These are phyloP conservation scores for Alliaria petiolata DNA, from an alignment of 345 rosid genomes.

Conservation along the genomic window DNA sequence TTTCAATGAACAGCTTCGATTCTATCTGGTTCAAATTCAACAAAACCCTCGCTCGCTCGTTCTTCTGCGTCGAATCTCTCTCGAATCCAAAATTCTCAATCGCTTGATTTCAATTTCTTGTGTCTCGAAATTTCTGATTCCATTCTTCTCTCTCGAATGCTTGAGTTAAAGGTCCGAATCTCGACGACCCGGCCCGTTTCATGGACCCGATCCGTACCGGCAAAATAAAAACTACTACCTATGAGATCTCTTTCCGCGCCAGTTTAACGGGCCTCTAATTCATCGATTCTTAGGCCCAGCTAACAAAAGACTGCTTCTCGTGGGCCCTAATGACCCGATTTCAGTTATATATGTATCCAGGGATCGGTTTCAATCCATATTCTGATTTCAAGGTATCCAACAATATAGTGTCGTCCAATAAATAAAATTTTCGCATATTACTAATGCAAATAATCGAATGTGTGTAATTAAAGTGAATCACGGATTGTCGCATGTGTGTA, in stretches of 20 bases:
- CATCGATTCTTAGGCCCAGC: not conserved
- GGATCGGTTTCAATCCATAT: not conserved
- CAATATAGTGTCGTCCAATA: not conserved
- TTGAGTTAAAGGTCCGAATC: slow-evolving; percentile 7
- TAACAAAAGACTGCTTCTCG: not conserved
- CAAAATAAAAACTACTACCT: too few species aligned
- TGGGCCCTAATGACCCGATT: not conserved
- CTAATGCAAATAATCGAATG: too few species aligned
- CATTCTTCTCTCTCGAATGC: not conserved
- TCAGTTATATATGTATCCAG: not conserved
- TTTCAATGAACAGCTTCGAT: not conserved
- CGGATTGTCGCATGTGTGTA: not conserved
- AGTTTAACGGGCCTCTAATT: not conserved
- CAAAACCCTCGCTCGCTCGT: not conserved
- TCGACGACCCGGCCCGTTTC: slow-evolving; percentile 16
- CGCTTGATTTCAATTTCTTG: not conserved
- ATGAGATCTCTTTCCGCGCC: too few species aligned
- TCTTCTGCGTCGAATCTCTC: not conserved
- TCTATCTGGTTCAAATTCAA: not conserved
- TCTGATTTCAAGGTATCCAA: not conserved
- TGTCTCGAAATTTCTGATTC: slow-evolving; percentile 3
- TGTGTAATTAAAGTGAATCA: not conserved
- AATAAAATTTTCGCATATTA: not conserved
- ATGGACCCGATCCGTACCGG: not conserved
- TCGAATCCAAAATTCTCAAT: not conserved